phyloP scores from a whole-genome alignment of 2,329 filamentous ascomycete species.

The Pleurostoma richardsiae region DNA sequence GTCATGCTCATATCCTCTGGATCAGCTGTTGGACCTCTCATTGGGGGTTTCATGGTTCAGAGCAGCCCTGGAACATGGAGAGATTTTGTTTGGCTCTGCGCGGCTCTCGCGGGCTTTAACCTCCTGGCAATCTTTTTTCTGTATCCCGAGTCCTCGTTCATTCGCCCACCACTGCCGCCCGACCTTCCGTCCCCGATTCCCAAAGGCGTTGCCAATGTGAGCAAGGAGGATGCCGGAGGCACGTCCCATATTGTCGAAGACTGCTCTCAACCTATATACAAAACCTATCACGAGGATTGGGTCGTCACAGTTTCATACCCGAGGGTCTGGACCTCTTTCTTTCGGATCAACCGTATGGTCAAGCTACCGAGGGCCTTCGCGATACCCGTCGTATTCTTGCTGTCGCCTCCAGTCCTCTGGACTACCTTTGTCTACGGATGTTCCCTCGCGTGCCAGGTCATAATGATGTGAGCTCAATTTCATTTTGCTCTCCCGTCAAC shows the following conservation, averaged over 20 bases:
- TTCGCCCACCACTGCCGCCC: neutral
- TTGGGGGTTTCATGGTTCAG: constrained; percentile 3
- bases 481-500: neutral
- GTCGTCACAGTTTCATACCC: neutral
- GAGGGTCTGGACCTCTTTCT: neutral
- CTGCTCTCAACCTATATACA: neutral
- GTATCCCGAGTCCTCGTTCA: constrained; percentile 1
- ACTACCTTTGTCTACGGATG: neutral
- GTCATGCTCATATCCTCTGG: constrained; percentile 6
- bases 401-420: neutral
- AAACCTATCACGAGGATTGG: neutral
- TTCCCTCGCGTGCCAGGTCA: neutral
- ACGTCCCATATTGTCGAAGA: neutral
- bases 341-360: neutral
- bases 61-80: constrained; percentile 4
- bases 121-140: constrained; percentile 1
- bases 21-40: constrained; percentile 6
- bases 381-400: neutral
- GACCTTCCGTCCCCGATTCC: neutral
- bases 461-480: neutral
- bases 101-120: constrained; percentile 1
- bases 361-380: neutral
- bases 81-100: constrained; percentile 7
- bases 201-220: neutral
- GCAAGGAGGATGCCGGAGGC: neutral